Evolutionary conservation across 1,284 basidiomycete species (phyloP), one percentile per base, ranked within the genome.

Genomic region (Rhodofomes roseus): DNA sequence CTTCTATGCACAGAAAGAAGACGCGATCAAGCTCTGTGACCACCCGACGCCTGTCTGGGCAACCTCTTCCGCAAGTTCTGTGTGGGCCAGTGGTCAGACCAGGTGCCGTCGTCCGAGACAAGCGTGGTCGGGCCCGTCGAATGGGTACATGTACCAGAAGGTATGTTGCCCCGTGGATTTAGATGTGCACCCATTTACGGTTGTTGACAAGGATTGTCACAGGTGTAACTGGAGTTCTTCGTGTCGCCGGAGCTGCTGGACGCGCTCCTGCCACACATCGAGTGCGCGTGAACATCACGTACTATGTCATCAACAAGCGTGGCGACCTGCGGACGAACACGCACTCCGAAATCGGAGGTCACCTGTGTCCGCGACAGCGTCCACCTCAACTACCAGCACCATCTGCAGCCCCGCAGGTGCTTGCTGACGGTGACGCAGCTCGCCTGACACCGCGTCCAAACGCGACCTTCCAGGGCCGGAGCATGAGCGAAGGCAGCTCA

Each of bases 71-170:
- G 88, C 31, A 79, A 81, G 25, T 96, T 96, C 81, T 96, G 94
- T 75, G 71, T 76, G 50, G 84, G 83, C 59, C 77, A 89, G 1
- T 99, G 97, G 97, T 96, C 93, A n/a, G 95, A 97, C 71, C 87
- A 93, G 62, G 84, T 86, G 22, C 86, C 93, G 18, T 87, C 93
- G 31, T 84, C 81, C 52, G 96, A 99, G 77, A 99, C 93, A 2
- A 79, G 81, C 12, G 83, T 91, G 96, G 11, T 99, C 97, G 90
- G 96, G 96, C 16, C 97, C 97, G 1, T 80, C 86, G 57, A 93
- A 94, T 61, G 96, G 96, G 1, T 98, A 94, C 70, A 90, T 99
- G 40, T 99, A 98, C 76, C 96, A 99, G 76, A 99, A 99, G 84
- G 91, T 90, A 55, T 12, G 14, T 81, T 22, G 1, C 9, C 37